Conservation (phyloP, 2,329 filamentous ascomycete species). For the Oidium heveae region DNA sequence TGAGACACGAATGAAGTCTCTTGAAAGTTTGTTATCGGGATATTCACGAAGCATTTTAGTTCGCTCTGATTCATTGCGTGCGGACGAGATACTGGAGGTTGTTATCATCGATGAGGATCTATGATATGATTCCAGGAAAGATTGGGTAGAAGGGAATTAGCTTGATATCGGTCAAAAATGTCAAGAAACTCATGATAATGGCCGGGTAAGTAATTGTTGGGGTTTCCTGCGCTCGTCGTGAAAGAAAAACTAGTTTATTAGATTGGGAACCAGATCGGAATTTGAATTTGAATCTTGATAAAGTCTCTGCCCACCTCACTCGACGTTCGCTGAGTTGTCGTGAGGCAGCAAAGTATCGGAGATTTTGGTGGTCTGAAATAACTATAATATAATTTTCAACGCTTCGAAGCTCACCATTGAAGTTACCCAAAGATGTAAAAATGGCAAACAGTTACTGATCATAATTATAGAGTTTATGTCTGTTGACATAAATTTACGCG, state of each 20-base stretch:
- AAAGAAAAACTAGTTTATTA: not conserved
- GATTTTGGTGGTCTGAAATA: not conserved
- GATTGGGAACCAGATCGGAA: not conserved
- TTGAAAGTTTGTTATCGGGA: not conserved
- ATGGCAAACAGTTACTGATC: not conserved
- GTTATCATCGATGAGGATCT: not conserved
- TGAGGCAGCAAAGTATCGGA: not conserved
- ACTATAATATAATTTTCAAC: not conserved
- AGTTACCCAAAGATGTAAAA: not conserved
- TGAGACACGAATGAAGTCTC: not conserved
- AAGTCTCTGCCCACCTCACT: not conserved
- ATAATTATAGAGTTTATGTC: not conserved
- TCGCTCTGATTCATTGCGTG: too few species aligned
- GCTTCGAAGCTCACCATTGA: conserved; percentile 1
- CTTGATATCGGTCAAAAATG: not conserved
- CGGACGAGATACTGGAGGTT: not conserved
- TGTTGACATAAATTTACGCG: not conserved
- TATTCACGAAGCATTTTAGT: not conserved
- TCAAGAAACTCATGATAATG: not conserved
- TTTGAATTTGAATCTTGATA: conserved; percentile 1
- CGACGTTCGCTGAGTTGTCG: not conserved
- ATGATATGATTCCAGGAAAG: not conserved
- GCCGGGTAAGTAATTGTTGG: not conserved
- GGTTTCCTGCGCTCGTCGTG: not conserved
- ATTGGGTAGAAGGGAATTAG: not conserved